Conservation (phyloP, 495 filamentous ascomycete species). For the Cladorrhinum samala region DNA sequence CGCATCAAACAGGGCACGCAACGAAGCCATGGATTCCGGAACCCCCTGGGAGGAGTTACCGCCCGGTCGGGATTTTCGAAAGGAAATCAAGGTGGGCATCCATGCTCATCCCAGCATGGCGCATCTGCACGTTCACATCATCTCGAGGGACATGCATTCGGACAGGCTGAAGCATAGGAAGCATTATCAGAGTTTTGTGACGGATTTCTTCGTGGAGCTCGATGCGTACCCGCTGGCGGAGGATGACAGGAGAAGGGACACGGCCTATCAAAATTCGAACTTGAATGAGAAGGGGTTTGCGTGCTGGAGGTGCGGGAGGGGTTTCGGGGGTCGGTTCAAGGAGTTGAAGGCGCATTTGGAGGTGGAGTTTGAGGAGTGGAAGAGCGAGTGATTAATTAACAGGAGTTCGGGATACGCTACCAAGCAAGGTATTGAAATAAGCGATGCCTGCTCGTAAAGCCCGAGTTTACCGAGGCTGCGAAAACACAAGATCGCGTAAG, state of each 20-base stretch:
- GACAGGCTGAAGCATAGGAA: slow-evolving; percentile 68
- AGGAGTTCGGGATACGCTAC: too few relatives aligned
- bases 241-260: slow-evolving; percentile 54
- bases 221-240: slow-evolving; percentile 69
- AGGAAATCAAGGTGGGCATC: slow-evolving; percentile 70
- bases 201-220: slow-evolving; percentile 77
- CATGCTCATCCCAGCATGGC: slow-evolving; percentile 89
- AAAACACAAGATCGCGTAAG: too few relatives aligned
- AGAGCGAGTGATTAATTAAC: too few relatives aligned
- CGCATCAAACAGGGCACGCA: slow-evolving; percentile 46
- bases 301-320: slow-evolving; percentile 81
- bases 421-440: too few relatives aligned
- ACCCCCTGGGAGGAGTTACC: slow-evolving; percentile 48
- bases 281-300: slow-evolving; percentile 55
- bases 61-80: slow-evolving; percentile 66
- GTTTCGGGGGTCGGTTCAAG: slow-evolving; percentile 66
- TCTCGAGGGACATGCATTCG: slow-evolving; percentile 67
- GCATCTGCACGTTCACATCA: slow-evolving; percentile 85
- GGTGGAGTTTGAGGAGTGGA: slow-evolving; percentile 58
- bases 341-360: slow-evolving; percentile 51
- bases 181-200: slow-evolving; percentile 90
- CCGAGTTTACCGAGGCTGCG: too few relatives aligned
- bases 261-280: slow-evolving; percentile 45
- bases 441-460: too few relatives aligned
- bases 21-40: slow-evolving; percentile 43